A percentile compares a stretch with the other conserved stretches of the same genome.
Evolutionary conservation across 306 rosid species (phyloP).

Genomic region (Chamaecrista fasciculata): DNA sequence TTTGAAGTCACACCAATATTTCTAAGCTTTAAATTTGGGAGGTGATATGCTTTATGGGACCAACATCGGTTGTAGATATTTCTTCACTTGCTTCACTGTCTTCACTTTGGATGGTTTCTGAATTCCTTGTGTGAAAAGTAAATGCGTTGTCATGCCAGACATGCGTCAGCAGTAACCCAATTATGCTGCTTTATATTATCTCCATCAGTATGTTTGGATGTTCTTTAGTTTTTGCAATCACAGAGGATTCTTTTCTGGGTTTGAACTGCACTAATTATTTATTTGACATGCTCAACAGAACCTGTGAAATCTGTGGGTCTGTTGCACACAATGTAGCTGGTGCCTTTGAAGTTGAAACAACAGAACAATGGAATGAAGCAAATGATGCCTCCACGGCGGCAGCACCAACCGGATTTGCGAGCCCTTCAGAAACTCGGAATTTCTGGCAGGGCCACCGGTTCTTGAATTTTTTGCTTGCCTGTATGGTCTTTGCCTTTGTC

Average conservation of each 20-base stretch:
- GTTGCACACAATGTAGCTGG: constrained; percentile 56
- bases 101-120: background rate
- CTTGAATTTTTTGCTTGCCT: constrained; percentile 62
- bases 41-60: background rate
- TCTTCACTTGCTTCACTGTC: background rate
- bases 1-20: background rate
- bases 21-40: background rate
- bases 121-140: background rate
- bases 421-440: constrained; percentile 40
- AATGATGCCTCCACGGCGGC: constrained; percentile 38
- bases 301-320: constrained; percentile 75
- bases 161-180: background rate
- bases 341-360: constrained; percentile 42
- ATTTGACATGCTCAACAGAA: constrained; percentile 32
- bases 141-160: background rate
- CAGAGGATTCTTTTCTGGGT: background rate
- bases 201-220: background rate
- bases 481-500: constrained; percentile 69
- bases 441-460: constrained; percentile 75
- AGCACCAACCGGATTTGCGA: constrained; percentile 30
- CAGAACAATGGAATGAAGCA: constrained; percentile 51
- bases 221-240: background rate
- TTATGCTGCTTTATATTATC: background rate
- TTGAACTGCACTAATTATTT: background rate
- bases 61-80: background rate